Base-by-base conservation (phyloP, 2,329 filamentous ascomycete species). In the Paraconiothyrium brasiliense region DNA sequence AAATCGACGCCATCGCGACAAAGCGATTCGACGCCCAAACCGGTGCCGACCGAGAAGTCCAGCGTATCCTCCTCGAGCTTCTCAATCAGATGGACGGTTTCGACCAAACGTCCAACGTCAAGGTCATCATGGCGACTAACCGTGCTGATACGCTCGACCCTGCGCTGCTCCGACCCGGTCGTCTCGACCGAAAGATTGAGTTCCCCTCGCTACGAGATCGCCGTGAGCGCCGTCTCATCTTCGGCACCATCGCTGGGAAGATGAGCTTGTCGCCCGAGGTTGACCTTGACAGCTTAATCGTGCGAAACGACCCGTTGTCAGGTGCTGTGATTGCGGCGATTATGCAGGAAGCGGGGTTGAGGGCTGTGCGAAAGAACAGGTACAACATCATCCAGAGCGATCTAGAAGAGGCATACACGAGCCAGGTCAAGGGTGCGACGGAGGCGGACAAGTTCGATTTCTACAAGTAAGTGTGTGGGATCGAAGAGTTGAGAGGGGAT, bases 31-130 rank as follows among this genome's bases (percentile, higher is more conserved):
- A 99, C 78, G 95, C 95, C 27, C 95, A 99, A 82, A 99, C 95
- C 4, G 95, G 95, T 79, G 95, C 95, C 68, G 95, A 99, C 78
- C 89, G 95, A 83, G 95, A 99, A 82, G 95, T 99, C 16, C 95
- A 99, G 84, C 94, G 95, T 86, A 99, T 99, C 75, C 85, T 99
- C 62, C 90, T 99, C 63, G 95, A 99, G 80, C 84, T 99, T 69
- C 90, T 99, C 67, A 99, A 99, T 84, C 95, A 99, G 83, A 99
- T 99, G 95, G 95, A 99, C 79, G 95, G 95, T 68, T 99, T 99
- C 84, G 95, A 99, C 80, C 95, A 99, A 82, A 97, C 93, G 0
- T 92, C 93, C 79, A 99, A 99, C 81, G 95, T 99, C 82, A 99
- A 99, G 85, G 95, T 99, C 78, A 99, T 99, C 83, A 99, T 99